A percentile compares a stretch with the other conserved stretches of the same genome.
phyloP scores from a whole-genome alignment of 352 stramenopile species.

The Globisporangium irregulare region DNA sequence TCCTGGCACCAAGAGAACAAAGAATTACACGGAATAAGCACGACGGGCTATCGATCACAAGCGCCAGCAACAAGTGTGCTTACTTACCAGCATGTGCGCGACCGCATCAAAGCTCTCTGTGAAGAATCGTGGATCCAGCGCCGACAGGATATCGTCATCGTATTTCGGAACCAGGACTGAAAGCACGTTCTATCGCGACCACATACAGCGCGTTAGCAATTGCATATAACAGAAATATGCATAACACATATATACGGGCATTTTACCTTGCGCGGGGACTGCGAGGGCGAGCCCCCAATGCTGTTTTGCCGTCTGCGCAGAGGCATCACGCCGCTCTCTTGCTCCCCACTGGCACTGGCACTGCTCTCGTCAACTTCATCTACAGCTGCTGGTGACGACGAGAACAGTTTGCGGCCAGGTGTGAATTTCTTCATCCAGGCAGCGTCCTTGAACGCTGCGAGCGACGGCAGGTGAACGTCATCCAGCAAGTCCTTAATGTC shows the following conservation, averaged over 20 bases:
- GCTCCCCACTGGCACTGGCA: background rate
- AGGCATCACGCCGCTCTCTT: background rate
- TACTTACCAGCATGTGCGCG: conserved; percentile 58
- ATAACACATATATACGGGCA: background rate
- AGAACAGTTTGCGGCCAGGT: conserved; percentile 26
- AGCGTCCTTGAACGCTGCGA: conserved; percentile 52
- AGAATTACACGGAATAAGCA: background rate
- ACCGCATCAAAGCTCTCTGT: conserved; percentile 75
- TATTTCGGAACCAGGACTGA: conserved; percentile 66
- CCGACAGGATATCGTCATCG: conserved; percentile 64
- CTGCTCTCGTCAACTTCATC: conserved; percentile 18
- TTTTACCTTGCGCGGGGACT: conserved; percentile 34
- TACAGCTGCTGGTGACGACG: background rate
- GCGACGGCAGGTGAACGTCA: conserved; percentile 44
- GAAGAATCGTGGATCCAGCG: conserved; percentile 80
- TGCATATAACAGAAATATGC: background rate
- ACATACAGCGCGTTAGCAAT: background rate
- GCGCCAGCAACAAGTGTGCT: background rate
- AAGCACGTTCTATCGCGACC: conserved; percentile 3
- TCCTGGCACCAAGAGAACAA: conserved; percentile 31
- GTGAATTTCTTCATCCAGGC: conserved; percentile 66
- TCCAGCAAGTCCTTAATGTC: conserved; percentile 59
- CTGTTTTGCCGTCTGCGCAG: conserved; percentile 20
- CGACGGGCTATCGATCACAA: background rate
- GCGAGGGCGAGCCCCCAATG: conserved; percentile 26